A percentile compares a stretch with the other conserved stretches of the same genome.
Evolutionary conservation across 768 basidiomycete species (phyloP).

Genomic region (Vararia minispora): DNA sequence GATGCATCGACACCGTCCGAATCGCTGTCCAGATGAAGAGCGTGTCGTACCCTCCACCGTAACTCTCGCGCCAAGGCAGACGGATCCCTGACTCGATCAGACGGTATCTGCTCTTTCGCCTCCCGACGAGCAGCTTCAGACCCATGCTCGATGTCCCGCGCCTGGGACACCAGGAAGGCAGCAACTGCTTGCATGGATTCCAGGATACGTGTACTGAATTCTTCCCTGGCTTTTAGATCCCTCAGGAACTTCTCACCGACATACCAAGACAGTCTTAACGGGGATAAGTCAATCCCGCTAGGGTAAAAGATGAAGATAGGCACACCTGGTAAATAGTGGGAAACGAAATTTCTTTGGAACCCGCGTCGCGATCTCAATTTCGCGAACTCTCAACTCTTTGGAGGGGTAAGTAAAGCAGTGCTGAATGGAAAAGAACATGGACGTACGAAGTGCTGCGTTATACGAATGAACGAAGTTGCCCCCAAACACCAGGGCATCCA

Average conservation of each 20-base stretch:
- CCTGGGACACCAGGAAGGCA: slow-evolving; percentile 72
- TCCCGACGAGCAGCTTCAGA: slow-evolving; percentile 64
- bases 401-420: slow-evolving; percentile 2
- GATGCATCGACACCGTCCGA: slow-evolving; percentile 36
- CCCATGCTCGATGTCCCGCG: slow-evolving; percentile 57
- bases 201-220: slow-evolving; percentile 49
- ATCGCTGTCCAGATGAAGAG: slow-evolving; percentile 52
- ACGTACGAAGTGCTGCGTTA: slow-evolving; percentile 75
- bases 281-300: not conserved
- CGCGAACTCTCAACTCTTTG: slow-evolving; percentile 75
- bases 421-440: not conserved
- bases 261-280: slow-evolving; percentile 70
- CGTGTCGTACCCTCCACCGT: slow-evolving; percentile 66
- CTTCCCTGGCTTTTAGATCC: slow-evolving; percentile 50
- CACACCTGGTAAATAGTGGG: slow-evolving; percentile 17
- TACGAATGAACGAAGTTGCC: slow-evolving; percentile 97
- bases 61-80: slow-evolving; percentile 74
- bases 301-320: not conserved
- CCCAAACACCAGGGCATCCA: slow-evolving; percentile 90
- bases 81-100: slow-evolving; percentile 74
- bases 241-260: slow-evolving; percentile 73
- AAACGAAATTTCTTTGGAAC: slow-evolving; percentile 58
- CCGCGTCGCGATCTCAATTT: slow-evolving; percentile 86
- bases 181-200: slow-evolving; percentile 61
- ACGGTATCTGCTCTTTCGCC: slow-evolving; percentile 70